phyloP scores from a whole-genome alignment of 768 basidiomycete genomes.

The Rhodotorula kratochvilovae region DNA sequence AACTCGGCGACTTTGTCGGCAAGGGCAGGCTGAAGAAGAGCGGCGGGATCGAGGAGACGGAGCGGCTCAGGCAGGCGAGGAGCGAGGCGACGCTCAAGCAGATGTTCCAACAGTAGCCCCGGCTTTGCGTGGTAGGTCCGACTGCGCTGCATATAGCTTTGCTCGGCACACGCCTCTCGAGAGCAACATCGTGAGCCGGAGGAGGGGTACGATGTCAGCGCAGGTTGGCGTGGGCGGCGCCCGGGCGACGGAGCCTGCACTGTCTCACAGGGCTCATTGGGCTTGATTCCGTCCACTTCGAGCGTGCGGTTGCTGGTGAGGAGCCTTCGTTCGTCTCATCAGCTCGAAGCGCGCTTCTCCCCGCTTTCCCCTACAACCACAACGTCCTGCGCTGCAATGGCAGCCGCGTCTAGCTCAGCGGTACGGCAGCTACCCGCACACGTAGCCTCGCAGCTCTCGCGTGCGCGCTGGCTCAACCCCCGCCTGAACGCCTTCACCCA shows the following conservation, averaged over 20 bases:
- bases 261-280: too few species aligned
- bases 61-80: conserved; percentile 76
- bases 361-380: too few species aligned
- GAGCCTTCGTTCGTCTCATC: too few species aligned
- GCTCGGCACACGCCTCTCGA: too few species aligned
- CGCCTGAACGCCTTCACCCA: conserved; percentile 27
- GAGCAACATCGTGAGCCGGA: too few species aligned
- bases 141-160: too few species aligned
- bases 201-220: too few species aligned
- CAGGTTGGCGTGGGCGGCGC: too few species aligned
- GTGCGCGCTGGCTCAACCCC: conserved; percentile 17
- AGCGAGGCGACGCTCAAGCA: conserved; percentile 50
- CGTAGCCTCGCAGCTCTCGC: neutral
- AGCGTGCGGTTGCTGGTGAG: too few species aligned
- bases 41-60: conserved; percentile 52
- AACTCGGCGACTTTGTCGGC: conserved; percentile 78
- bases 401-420: neutral
- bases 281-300: too few species aligned
- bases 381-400: neutral
- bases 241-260: too few species aligned
- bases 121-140: neutral
- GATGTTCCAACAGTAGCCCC: conserved; percentile 19
- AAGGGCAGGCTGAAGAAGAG: conserved; percentile 90
- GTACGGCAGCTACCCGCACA: conserved; percentile 3
- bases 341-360: too few species aligned